Evolutionary conservation across 805 yeast genomes (phyloP), one percentile per base, ranked within the genome.

Genomic region (Metschnikowia hibisci): DNA sequence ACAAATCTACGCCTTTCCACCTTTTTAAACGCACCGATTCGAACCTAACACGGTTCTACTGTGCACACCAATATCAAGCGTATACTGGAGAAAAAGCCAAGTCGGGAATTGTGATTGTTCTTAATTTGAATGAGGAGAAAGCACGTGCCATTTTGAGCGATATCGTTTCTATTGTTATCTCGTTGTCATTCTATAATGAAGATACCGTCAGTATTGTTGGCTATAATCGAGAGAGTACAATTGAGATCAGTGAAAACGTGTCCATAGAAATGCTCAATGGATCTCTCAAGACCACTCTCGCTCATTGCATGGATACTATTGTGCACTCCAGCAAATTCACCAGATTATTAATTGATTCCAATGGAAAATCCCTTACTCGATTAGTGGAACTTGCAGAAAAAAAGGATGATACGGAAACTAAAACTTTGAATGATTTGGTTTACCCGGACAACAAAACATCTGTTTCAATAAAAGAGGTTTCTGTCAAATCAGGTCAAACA

Each of bases 1-100:
- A 80, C 57, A 90, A 91, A 56, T 76, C 81, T 1, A 84, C 88
- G 37, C 90, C 96, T 3, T 88, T 90, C 64, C 96, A 90, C 65
- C 65, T 91, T 26, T 91, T 91, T 70, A 79, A 76, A 51, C 69
- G 78, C 3, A 11, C 48, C 47, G 47, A 64, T 48, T 34, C 18
- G 26, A 61, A 29, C 44, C 69, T 46, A 55, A 72, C 28, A 20
- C 54, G 82, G 0, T 85, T 77, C 57, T 80, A 80, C 10, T 78
- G 89, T 3, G 93, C 93, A 0, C 95, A 86, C 57, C 86, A 81
- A 52, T 51, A 64, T 2, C 53, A 63, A 0, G 66, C 73, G 1
- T 86, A 83, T 54, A 57, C 56, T 5, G 57, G 56, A 4, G 95
- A 86, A 55, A 67, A 61, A 4, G 63, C 78, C 18, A 79, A 78